Base-by-base conservation (phyloP, 1,284 basidiomycete species). In the Puccinia sorghi region DNA sequence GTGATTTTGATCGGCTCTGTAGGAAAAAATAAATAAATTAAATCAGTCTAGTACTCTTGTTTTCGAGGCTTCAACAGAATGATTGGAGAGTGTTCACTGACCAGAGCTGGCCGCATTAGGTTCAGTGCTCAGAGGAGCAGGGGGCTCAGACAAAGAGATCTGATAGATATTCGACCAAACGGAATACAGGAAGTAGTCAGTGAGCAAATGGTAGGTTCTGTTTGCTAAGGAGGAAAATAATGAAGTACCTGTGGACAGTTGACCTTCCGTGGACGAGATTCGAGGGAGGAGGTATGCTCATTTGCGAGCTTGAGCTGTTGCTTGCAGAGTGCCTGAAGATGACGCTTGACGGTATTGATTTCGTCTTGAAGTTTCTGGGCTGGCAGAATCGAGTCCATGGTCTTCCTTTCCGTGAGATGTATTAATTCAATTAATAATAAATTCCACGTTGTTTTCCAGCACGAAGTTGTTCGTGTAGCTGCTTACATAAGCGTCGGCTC, bases 261-360 rank as follows among this genome's bases (percentile, higher is more conserved):
- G 66, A 70, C 59, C 32, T 22, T 66, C 32, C 64, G 37, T 43
- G 64, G 88, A 50, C 90, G 88, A 81, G 90, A 88, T 80, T 90
- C 86, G 0, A 89, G 87, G 0, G 91, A 90, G 69, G 92, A 90
- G 82, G 91, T 89, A 85, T 91, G 93, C 84, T 92, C 90, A 84
- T 92, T 89, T 32, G 86, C 84, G 84, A 90, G 93, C 11, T 87
- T 88, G 72, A 94, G 87, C 39, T 90, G 89, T 82, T 92, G 90
- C 1, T 87, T 85, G 0, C 89, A 87, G 80, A 96, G 84, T 13
- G 89, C 89, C 81, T 90, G 90, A 67, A 90, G 85, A 82, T 91
- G 91, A 7, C 88, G 88, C 83, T 89, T 91, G 72, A 91, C 88
- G 83, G 94, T 93, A 1, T 88, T 87, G 77, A 88, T 86, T 82